A percentile compares a stretch with the other conserved stretches of the same genome.
Conservation (phyloP, 2,329 filamentous ascomycete species). For the Hypoxylon rubiginosum region DNA sequence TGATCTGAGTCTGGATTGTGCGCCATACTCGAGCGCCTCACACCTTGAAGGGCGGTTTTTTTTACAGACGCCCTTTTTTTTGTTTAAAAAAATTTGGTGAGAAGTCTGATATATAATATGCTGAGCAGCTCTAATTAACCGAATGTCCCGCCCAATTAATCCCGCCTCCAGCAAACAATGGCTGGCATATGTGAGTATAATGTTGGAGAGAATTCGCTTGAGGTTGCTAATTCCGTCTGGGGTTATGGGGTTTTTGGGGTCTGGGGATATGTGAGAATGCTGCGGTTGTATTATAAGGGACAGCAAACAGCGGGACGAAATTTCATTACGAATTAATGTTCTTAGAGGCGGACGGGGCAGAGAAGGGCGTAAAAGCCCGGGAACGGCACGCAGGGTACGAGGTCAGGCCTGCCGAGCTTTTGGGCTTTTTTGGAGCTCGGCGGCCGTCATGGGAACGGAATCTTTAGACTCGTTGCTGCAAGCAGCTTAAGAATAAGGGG, state of each 20-base stretch:
- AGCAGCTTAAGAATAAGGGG: conserved; percentile 32
- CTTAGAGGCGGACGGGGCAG: conserved; percentile 19
- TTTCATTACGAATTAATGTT: conserved; percentile 37
- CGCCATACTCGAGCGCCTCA: conserved; percentile 56
- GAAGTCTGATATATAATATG: conserved; percentile 41
- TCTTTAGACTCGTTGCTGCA: conserved; percentile 30
- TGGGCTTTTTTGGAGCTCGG: conserved; percentile 33
- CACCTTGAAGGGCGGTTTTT: conserved; percentile 12
- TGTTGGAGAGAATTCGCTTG: conserved; percentile 32
- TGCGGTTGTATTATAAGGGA: conserved; percentile 23
- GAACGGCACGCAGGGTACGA: conserved; percentile 23
- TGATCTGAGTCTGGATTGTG: conserved; percentile 58
- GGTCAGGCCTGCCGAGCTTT: conserved; percentile 35
- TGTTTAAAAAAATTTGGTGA: conserved; percentile 27
- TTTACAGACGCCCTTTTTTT: conserved; percentile 30
- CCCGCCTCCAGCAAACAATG: conserved; percentile 30
- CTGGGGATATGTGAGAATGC: neutral
- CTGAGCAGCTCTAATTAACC: conserved; percentile 44
- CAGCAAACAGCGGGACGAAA: conserved; percentile 31
- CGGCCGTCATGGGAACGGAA: conserved; percentile 35
- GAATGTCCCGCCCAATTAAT: conserved; percentile 45
- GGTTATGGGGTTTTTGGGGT: neutral
- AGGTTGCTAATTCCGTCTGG: conserved; percentile 32
- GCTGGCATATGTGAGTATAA: conserved; percentile 39
- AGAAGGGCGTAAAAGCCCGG: conserved; percentile 29